These are phyloP conservation scores for Penicillium palitans DNA, from an alignment of 2,329 filamentous ascomycete genomes.

Conservation along the genomic window DNA sequence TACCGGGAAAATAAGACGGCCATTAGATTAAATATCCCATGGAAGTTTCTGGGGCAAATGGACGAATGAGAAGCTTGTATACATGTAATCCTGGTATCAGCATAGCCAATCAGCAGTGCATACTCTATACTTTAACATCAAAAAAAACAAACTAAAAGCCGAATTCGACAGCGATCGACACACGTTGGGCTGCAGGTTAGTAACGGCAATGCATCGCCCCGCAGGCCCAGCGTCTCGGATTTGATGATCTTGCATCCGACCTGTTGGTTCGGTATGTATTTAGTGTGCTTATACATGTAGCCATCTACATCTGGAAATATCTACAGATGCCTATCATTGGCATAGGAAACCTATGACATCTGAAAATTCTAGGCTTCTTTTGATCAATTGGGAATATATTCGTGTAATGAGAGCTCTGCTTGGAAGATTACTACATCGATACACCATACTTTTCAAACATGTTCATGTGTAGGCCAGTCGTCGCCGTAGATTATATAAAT, in stretches of 20 bases:
- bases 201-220: slow-evolving; percentile 1
- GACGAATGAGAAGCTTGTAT: not conserved
- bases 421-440: not conserved
- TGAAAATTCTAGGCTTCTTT: not conserved
- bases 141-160: not conserved
- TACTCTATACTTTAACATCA: not conserved
- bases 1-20: not conserved
- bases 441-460: not conserved
- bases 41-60: not conserved
- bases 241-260: not conserved
- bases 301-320: not conserved
- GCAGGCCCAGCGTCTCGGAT: not conserved
- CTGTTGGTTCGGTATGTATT: not conserved
- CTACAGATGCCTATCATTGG: not conserved
- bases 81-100: not conserved
- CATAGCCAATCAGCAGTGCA: not conserved
- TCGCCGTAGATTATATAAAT: not conserved
- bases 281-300: not conserved
- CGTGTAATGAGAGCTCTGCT: not conserved
- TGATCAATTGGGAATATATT: not conserved
- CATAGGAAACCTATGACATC: not conserved
- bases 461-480: not conserved
- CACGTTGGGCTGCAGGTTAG: not conserved
- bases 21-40: not conserved
- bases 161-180: slow-evolving; percentile 4